A percentile compares a stretch with the other conserved stretches of the same genome.
Conservation (phyloP, 2,329 filamentous ascomycete species). For the Apiospora sp. region DNA sequence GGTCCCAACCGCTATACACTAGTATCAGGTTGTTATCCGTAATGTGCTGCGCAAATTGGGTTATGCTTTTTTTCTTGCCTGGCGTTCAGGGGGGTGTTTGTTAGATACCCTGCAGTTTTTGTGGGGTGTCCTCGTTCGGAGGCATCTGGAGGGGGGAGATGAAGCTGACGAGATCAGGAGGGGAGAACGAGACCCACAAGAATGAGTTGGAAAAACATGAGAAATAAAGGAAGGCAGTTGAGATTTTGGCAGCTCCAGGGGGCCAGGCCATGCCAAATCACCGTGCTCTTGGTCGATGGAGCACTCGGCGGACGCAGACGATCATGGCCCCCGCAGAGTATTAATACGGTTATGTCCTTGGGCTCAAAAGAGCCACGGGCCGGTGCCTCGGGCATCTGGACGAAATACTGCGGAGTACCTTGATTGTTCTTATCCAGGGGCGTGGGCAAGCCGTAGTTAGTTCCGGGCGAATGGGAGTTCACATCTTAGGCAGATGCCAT, state of each 20-base stretch:
- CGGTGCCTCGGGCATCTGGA: background rate
- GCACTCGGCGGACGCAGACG: background rate
- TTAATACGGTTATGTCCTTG: background rate
- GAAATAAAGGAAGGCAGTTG: background rate
- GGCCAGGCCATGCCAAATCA: background rate
- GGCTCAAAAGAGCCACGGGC: background rate
- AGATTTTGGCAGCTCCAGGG: background rate
- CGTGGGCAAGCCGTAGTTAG: background rate
- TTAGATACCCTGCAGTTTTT: constrained; percentile 21
- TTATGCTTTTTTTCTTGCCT: constrained; percentile 21
- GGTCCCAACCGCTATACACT: constrained; percentile 7
- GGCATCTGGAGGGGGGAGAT: constrained; percentile 1
- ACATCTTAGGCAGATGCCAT: background rate
- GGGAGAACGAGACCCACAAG: constrained; percentile 7
- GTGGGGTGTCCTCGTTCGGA: constrained; percentile 22
- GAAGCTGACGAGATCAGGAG: constrained; percentile 4
- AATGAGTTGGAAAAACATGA: constrained; percentile 13
- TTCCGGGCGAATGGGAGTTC: background rate
- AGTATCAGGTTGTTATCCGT: constrained; percentile 13
- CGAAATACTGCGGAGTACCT: background rate
- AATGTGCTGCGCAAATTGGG: constrained; percentile 17
- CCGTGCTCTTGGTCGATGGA: background rate
- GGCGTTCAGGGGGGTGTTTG: constrained; percentile 24
- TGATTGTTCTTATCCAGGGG: background rate
- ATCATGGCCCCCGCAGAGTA: background rate